Conservation (phyloP, 768 basidiomycete genomes). For the Suillus alpinus region DNA sequence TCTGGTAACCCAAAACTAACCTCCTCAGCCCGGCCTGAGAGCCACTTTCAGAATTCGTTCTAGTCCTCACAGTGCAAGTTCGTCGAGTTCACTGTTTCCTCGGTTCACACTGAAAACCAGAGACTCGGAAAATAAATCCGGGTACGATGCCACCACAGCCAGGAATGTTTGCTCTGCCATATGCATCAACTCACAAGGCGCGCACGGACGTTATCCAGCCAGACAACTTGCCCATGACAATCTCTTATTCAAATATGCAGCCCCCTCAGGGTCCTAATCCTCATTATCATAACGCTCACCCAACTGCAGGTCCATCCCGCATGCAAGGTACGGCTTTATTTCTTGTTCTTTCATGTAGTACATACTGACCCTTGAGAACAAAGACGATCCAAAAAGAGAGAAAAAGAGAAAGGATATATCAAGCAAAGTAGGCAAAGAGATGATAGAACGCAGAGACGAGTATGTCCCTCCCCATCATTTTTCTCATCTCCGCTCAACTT, state of each 20-base stretch:
- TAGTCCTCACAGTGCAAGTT: neutral
- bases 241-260: conserved; percentile 13
- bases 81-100: neutral
- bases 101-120: neutral
- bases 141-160: conserved; percentile 63
- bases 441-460: conserved; percentile 76
- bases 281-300: conserved; percentile 35
- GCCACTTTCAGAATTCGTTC: neutral
- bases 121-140: neutral
- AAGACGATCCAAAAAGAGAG: conserved; percentile 54
- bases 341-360: conserved; percentile 22
- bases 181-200: conserved; percentile 46
- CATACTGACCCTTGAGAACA: neutral
- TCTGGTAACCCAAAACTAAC: conserved; percentile 14
- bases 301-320: conserved; percentile 42
- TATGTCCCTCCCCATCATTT: conserved; percentile 34
- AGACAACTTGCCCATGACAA: conserved; percentile 15
- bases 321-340: conserved; percentile 36
- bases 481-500: conserved; percentile 8
- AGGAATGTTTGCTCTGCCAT: conserved; percentile 64
- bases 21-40: conserved; percentile 5
- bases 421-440: conserved; percentile 71
- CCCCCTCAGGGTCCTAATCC: conserved; percentile 18
- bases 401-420: conserved; percentile 67
- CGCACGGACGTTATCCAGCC: conserved; percentile 32